Evolutionary conservation across 169 alveolate genomes (phyloP), one percentile per base, ranked within the genome.

Genomic region (Cryptosporidium xiaoi): DNA sequence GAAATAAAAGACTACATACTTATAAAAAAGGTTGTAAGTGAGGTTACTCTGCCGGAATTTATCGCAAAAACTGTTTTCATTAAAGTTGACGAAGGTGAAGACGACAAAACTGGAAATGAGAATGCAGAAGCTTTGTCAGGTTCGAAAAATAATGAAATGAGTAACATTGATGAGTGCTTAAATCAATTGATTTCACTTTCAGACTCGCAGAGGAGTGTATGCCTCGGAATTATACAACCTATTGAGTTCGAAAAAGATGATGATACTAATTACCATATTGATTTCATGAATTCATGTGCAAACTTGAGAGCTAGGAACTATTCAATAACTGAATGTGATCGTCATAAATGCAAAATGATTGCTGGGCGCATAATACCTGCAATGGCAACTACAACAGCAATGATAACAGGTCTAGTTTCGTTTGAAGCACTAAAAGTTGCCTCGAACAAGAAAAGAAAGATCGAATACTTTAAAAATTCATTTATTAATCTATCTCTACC

Each of bases 361-460:
- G 99, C 99, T 13, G 99, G 99, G 29, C 97, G 97, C 92, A 98
- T 98, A 71, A 97, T 98, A 40, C 99, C 99, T 27, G 99, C 99
- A 60, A 96, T 98, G 56, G 99, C 99, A 55, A 98, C 99, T 29
- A 98, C 99, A 27, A 98, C 99, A 16, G 99, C 99, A 34, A 97
- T 98, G 98, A 94, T 97, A 64, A 97, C 99, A 16, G 99, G 99
- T 1, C 91, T 97, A 82, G 99, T 97, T 10, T 94, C 97, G 58
- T 91, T 96, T 34, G 99, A 97, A 91, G 71, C 71, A 12, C 27
- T 60, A 36, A 77, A 77, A 60, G 71, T 68, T 87, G 97, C 84
- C 89, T 95, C 91, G 96, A 97, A 77, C 77, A 93, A 62, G 83
- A 93, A 29, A 66, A 82, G 51, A 84, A 91, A 82, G 62, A 92